Base-by-base conservation (phyloP, 192 early-diverging fungal species). In the Bifiguratus adelaidae region DNA sequence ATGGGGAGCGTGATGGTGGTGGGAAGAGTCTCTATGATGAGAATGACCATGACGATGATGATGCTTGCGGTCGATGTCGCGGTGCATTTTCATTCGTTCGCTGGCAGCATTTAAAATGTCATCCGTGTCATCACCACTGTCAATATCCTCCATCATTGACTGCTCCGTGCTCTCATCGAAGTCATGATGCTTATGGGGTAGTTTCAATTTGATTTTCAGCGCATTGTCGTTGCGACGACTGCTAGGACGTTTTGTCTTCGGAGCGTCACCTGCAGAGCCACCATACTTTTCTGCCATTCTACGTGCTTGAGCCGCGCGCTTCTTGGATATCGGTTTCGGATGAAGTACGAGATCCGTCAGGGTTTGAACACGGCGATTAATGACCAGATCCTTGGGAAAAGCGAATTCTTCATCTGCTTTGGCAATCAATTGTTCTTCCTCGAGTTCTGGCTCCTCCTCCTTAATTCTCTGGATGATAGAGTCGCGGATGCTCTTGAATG, bases 341-440 rank as follows among this genome's bases (percentile, higher is more conserved):
- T 68, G 58, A 1, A 68, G 25, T 7, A 76, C 65, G 40, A 76
- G 63, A 29, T 70, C 65, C 45, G 68, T 70, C 38, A 76, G 43
- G 18, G 65, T 56, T 22, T 76, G 67, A 37, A 76, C 67, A 5
- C 74, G 74, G 19, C 71, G 58, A 6, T 65, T 53, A 55, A 76
- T 63, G 16, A 73, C 65, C 15, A 67, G 56, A 36, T 76, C 74
- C 50, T 66, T 67, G n/a, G 68, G 65, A 70, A 70, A 76, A 3
- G 53, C 63, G 56, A 76, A 61, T 27, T 68, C 62, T 16, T 65
- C 64, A 2, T 57, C 41, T 28, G 61, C 61, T 7, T 41, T 24
- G 12, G 61, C 23, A 4, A n/a, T 8, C 19, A 23, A 16, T 19
- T 30, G 33, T 8, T 28, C 36, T 15, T 59, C 47, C 8, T 41